Conservation (phyloP, 1,284 basidiomycete genomes). For the Wallemia ichthyophaga region DNA sequence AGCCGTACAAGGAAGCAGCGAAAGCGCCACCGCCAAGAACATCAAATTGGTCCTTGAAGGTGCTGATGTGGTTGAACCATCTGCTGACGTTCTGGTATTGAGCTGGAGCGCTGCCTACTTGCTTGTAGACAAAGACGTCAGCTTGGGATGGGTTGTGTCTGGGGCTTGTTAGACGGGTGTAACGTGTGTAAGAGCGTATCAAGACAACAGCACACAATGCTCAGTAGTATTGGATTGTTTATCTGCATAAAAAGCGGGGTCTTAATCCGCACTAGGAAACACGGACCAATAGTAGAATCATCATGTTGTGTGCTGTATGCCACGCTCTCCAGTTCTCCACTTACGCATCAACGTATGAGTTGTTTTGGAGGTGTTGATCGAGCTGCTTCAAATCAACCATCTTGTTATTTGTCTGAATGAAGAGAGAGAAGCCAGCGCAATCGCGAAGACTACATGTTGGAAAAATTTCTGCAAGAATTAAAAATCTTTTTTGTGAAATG, state of each 20-base stretch:
- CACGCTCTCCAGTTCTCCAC: conserved; percentile 14
- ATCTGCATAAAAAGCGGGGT: conserved; percentile 71
- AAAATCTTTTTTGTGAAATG: neutral
- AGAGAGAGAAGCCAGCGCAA: too few relatives aligned
- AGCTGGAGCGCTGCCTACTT: conserved; percentile 30
- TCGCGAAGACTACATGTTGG: too few relatives aligned
- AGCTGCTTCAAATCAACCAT: conserved; percentile 22
- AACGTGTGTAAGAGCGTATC: conserved; percentile 7
- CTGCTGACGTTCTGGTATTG: conserved; percentile 49
- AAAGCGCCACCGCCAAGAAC: conserved; percentile 56
- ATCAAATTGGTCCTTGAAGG: conserved; percentile 46
- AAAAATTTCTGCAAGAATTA: too few relatives aligned
- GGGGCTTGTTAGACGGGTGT: conserved; percentile 6
- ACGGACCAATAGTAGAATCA: conserved; percentile 87
- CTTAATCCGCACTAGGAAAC: conserved; percentile 92
- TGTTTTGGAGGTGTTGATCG: conserved; percentile 49
- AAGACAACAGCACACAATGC: conserved; percentile 7
- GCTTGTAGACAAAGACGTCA: conserved; percentile 78
- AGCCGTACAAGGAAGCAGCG: conserved; percentile 36
- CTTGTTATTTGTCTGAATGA: neutral
- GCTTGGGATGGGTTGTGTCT: conserved; percentile 89
- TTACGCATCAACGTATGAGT: conserved; percentile 79
- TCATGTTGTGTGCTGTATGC: conserved; percentile 20
- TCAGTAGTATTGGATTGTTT: conserved; percentile 60
- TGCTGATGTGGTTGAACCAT: conserved; percentile 85